Base-by-base conservation (phyloP, 2,329 filamentous ascomycete genomes). In the Cordyceps militaris region DNA sequence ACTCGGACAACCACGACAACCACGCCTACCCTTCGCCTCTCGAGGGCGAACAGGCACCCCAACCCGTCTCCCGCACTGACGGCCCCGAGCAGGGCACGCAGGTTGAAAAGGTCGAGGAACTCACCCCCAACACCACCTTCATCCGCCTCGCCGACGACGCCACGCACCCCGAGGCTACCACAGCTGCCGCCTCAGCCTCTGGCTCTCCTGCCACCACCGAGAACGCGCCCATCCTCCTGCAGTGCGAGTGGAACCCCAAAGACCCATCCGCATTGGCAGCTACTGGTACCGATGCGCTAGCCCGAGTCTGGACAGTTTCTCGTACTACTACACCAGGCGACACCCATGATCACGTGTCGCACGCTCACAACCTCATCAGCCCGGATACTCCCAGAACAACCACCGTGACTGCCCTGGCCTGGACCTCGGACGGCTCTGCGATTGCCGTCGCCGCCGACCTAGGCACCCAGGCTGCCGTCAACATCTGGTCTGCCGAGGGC, bases 251-350 rank as follows among this genome's bases (percentile, higher is more conserved):
- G 81, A 85, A 81, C 76, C 84, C 84, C 64, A 77, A 70, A 71
- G 79, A 86, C 75, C 80, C 83, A 70, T 82, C 79, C 60, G 75
- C 84, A 73, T 77, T 87, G 77, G 84, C 83, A 71, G 83, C 82
- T 77, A 83, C 81, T 75, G 84, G 84, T 66, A 86, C 82, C 70
- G 84, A 86, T 76, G 82, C 83, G 73, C 82, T 86, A 82, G 84
- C 83, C 76, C 83, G 83, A 63, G 78, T 86, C 73, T 86, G 84
- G 83, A 85, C 80, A 61, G 71, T 86, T 64, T 79, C 80, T 70
- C 79, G 79, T 78, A 44, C 38, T 47, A 46, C 56, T 16, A 50
- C 28, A 6, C 36, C 55, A 11, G 47, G 38, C 4, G 47, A 57
- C 9, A 68, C 68, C 54, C 65, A 67, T 56, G 73, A 77, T 72